Evolutionary conservation across 2,329 filamentous ascomycete species (phyloP), one percentile per base, ranked within the genome.

Genomic region (Fusarium pilosicola): DNA sequence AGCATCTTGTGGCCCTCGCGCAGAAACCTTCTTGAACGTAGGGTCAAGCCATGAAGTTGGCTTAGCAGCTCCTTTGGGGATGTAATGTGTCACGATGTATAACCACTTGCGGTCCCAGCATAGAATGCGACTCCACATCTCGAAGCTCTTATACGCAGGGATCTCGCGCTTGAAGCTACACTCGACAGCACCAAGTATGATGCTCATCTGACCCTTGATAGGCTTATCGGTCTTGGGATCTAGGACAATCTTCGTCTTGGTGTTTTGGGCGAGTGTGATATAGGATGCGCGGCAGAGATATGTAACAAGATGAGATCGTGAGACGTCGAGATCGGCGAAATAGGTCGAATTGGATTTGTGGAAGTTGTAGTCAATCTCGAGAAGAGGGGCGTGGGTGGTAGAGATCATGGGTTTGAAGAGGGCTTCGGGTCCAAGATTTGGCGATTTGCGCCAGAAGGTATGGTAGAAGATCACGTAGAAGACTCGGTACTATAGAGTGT

Each of bases 271-370:
- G 22, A 89, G 81, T 24, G 81, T 83, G 45, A 85, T 83, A 78
- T 92, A 86, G 4, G 90, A 90, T 0, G 88, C 86, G 26, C 87
- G 88, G 60, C 92, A 85, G 6, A 95, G 84, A 74, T 91, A 89
- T 55, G 91, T 92, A 60, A 97, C 90, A 14, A 96, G 89, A 73
- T 97, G 93, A 2, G 93, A 93, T 64, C 96, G 93, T 44, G 92
- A 90, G 68, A 96, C 89, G 82, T 97, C 95, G 74, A 97, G 90
- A 82, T 97, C 94, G 74, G 91, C 86, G 80, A 97, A 97, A 85
- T 97, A 97, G 36, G 95, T 97, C 76, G 89, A 90, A 84, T 95
- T 94, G 70, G 91, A 91, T 81, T 95, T 95, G 87, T 96, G 93
- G 48, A 94, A 79, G 84, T 96, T 96, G 85, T 95, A 94, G 84